Evolutionary conservation across 1,139 yeast genomes (phyloP).

Genomic region (Debaryomyces singareniensis): DNA sequence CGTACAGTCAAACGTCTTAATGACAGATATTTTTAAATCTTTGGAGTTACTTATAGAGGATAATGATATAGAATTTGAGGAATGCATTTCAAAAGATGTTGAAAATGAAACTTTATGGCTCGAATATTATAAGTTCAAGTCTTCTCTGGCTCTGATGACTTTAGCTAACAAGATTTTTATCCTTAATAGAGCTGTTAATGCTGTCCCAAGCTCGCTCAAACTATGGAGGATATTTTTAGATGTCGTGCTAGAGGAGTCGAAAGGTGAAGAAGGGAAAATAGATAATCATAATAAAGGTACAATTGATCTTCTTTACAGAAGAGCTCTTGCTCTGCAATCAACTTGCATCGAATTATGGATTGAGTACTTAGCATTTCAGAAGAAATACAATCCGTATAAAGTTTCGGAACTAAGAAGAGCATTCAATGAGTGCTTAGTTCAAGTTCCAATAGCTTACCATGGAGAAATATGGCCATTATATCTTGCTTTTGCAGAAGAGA

Average conservation of each 20-base stretch:
- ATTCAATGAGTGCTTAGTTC: conserved; percentile 48
- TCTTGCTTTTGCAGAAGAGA: conserved; percentile 42
- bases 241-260: conserved; percentile 25
- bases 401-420: conserved; percentile 39
- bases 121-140: conserved; percentile 37
- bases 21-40: conserved; percentile 6
- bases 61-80: conserved; percentile 41
- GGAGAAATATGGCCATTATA: conserved; percentile 55
- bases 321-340: conserved; percentile 37
- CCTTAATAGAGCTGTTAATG: conserved; percentile 46
- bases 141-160: conserved; percentile 9
- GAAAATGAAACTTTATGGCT: conserved; percentile 46
- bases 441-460: conserved; percentile 50
- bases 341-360: conserved; percentile 53
- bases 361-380: conserved; percentile 44
- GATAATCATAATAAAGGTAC: conserved; percentile 21
- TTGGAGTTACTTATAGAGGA: conserved; percentile 16
- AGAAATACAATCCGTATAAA: conserved; percentile 23
- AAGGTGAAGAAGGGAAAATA: conserved; percentile 20
- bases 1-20: neutral
- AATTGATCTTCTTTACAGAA: conserved; percentile 40
- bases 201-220: conserved; percentile 44
- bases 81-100: conserved; percentile 38
- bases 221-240: conserved; percentile 54
- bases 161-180: conserved; percentile 34